phyloP scores from a whole-genome alignment of 129 eudicot genomes.

The Artemisia argyi region DNA sequence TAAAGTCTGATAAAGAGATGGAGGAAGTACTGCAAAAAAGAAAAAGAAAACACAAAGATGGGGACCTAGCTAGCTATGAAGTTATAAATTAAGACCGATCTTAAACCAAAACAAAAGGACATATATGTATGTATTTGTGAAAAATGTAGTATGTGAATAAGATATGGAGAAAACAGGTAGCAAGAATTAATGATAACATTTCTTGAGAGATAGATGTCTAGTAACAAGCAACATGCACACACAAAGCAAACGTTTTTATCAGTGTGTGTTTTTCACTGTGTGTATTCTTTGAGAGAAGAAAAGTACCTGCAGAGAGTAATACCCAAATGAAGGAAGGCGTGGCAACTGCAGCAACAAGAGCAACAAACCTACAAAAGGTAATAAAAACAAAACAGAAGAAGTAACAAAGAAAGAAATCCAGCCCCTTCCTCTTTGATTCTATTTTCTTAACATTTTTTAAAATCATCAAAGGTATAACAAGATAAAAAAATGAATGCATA shows the following conservation, averaged over 20 bases:
- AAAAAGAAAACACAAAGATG: slow-evolving; percentile 42
- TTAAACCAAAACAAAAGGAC: slow-evolving; percentile 42
- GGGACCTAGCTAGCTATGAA: slow-evolving; percentile 41
- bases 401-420: slow-evolving; percentile 30
- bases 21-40: slow-evolving; percentile 36
- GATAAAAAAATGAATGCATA: slow-evolving; percentile 18
- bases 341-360: slow-evolving; percentile 49
- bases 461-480: neutral
- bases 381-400: slow-evolving; percentile 49
- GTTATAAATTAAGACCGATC: slow-evolving; percentile 30
- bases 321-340: slow-evolving; percentile 31
- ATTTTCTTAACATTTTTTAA: slow-evolving; percentile 17
- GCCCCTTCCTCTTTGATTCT: slow-evolving; percentile 31
- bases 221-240: slow-evolving; percentile 46
- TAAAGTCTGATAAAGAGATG: slow-evolving; percentile 42
- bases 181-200: slow-evolving; percentile 38
- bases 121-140: slow-evolving; percentile 32
- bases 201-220: slow-evolving; percentile 36
- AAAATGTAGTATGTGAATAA: slow-evolving; percentile 31
- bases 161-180: slow-evolving; percentile 37
- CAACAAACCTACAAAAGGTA: slow-evolving; percentile 50
- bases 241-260: slow-evolving; percentile 24
- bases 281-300: slow-evolving; percentile 16
- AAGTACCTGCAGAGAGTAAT: slow-evolving; percentile 29
- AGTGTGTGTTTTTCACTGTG: neutral